Conservation (phyloP, 805 yeast genomes). For the Wickerhamia fluorescens region DNA sequence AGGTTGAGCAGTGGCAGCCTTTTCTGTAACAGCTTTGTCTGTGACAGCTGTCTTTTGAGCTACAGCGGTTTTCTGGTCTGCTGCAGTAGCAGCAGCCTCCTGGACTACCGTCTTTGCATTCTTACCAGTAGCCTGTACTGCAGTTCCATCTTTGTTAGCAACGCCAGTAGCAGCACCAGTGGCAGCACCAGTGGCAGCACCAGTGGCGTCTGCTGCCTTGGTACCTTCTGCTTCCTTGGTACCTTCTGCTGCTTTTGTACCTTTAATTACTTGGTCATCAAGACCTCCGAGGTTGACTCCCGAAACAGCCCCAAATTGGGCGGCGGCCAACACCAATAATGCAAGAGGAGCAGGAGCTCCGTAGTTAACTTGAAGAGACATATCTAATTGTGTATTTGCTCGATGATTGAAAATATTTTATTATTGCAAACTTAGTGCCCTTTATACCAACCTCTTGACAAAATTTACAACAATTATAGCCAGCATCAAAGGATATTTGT, state of each 20-base stretch:
- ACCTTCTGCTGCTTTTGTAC: constrained; percentile 1
- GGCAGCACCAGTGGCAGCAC: constrained; percentile 2
- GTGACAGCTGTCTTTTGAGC: constrained; percentile 7
- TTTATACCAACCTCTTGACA: too few species aligned
- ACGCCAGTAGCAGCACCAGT: constrained; percentile 6
- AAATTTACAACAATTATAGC: too few species aligned
- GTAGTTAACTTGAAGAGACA: too few species aligned
- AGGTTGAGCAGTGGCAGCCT: too few species aligned
- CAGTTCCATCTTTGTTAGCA: too few species aligned
- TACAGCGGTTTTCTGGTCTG: too few species aligned
- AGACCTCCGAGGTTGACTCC: constrained; percentile 12
- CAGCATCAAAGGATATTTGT: too few species aligned
- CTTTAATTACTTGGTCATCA: constrained; percentile 4
- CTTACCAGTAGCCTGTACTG: too few species aligned
- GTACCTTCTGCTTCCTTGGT: constrained; percentile 1
- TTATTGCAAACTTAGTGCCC: too few species aligned
- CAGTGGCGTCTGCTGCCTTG: constrained; percentile 2
- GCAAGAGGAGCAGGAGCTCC: constrained; percentile 4
- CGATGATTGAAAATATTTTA: too few species aligned
- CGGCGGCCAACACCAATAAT: constrained; percentile 4
- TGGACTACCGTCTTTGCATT: constrained; percentile 6
- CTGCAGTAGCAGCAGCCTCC: constrained; percentile 4
- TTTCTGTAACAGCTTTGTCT: too few species aligned
- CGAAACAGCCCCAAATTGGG: constrained; percentile 6
- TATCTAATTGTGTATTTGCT: too few species aligned